Conservation (phyloP, 2,329 filamentous ascomycete genomes). For the Botryotinia calthae region DNA sequence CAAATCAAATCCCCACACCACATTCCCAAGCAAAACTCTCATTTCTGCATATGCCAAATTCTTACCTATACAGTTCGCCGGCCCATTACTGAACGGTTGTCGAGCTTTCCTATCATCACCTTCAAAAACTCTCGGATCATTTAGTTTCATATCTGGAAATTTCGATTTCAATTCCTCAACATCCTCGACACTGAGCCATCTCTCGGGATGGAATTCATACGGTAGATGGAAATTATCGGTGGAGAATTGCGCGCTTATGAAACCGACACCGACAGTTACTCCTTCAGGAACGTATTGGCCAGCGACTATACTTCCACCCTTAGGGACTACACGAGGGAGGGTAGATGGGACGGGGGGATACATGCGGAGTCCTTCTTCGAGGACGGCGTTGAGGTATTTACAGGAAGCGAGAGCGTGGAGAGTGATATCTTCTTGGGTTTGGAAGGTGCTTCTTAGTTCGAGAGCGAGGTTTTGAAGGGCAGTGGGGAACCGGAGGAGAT, state of each 20-base stretch:
- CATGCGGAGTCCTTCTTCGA: conserved; percentile 26
- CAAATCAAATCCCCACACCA: conserved; percentile 18
- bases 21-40: conserved; percentile 10
- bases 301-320: not conserved
- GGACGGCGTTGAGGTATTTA: conserved; percentile 21
- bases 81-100: conserved; percentile 14
- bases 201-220: conserved; percentile 6
- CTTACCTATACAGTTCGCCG: conserved; percentile 17
- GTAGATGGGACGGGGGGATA: conserved; percentile 22
- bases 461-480: conserved; percentile 38
- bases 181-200: conserved; percentile 4
- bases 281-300: not conserved
- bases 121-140: not conserved
- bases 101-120: conserved; percentile 8
- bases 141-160: not conserved
- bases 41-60: conserved; percentile 22
- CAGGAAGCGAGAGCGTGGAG: conserved; percentile 22
- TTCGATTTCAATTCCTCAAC: not conserved
- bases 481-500: conserved; percentile 52
- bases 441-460: conserved; percentile 45
- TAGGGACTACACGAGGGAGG: not conserved
- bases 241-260: not conserved
- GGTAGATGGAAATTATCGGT: not conserved
- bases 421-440: conserved; percentile 26
- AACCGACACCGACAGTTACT: not conserved